A percentile compares a stretch with the other conserved stretches of the same genome.
phyloP scores from a whole-genome alignment of 73 alveolate genomes.

The Paramecium bursaria region DNA sequence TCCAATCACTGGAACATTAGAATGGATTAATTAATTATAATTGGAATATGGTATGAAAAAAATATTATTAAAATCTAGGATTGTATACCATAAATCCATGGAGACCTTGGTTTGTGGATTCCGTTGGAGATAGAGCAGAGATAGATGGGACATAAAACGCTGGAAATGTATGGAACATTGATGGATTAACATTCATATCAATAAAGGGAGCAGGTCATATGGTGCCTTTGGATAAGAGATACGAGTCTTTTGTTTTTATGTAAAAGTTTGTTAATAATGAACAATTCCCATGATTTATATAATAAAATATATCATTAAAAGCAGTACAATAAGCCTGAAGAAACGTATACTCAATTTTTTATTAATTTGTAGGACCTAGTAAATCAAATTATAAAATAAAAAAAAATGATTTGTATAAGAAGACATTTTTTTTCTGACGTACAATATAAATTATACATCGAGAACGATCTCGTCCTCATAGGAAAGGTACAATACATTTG shows the following conservation, averaged over 20 bases:
- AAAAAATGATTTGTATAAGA: constrained; percentile 43
- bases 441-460: background rate
- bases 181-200: background rate
- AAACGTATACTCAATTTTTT: no score
- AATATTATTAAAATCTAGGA: background rate
- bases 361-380: no score
- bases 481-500: constrained; percentile 37
- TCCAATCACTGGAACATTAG: constrained; percentile 42
- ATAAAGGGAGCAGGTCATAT: constrained; percentile 54
- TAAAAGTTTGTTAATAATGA: no score
- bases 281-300: no score
- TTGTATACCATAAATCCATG: constrained; percentile 9
- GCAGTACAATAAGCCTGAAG: no score
- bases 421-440: background rate
- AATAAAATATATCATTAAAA: no score
- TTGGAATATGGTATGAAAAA: background rate
- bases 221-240: constrained; percentile 40
- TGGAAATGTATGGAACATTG: constrained; percentile 13
- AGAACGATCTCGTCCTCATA: background rate
- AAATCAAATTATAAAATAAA: no score
- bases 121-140: background rate
- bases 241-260: no score
- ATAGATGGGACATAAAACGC: constrained; percentile 19
- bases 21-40: constrained; percentile 12
- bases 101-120: constrained; percentile 53